Percentiles rank a stretch among this genome's conserved stretches.
Conservation (phyloP, 805 yeast genomes). For the Tetrapisispora phaffii region DNA sequence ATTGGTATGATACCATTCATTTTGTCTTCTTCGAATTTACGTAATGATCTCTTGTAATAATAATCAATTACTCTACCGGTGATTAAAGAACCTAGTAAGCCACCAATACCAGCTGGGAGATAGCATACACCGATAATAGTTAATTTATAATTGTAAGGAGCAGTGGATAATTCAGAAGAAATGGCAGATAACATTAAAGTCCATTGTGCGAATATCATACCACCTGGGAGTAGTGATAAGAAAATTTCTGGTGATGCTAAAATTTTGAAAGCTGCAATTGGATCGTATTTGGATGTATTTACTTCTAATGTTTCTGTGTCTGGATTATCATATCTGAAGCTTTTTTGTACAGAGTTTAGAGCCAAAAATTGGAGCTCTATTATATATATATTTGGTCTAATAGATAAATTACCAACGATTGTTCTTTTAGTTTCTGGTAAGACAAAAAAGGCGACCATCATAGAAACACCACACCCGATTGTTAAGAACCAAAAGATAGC, state of each 20-base stretch:
- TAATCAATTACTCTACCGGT: slow-evolving; percentile 50
- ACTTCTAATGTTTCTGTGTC: slow-evolving; percentile 23
- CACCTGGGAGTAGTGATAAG: slow-evolving; percentile 45
- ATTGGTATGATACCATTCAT: slow-evolving; percentile 18
- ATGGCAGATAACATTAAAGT: slow-evolving; percentile 56
- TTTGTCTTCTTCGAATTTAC: slow-evolving; percentile 14
- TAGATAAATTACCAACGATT: slow-evolving; percentile 64
- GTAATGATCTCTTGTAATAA: slow-evolving; percentile 33
- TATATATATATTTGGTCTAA: slow-evolving; percentile 38
- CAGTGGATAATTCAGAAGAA: slow-evolving; percentile 40
- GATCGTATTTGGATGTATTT: slow-evolving; percentile 21
- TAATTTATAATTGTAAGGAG: slow-evolving; percentile 41
- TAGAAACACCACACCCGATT: slow-evolving; percentile 45
- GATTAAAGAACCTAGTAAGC: slow-evolving; percentile 49
- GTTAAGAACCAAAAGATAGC: slow-evolving; percentile 68
- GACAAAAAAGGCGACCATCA: slow-evolving; percentile 28
- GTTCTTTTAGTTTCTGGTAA: slow-evolving; percentile 70
- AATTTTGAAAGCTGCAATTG: slow-evolving; percentile 36
- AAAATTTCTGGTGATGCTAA: slow-evolving; percentile 37
- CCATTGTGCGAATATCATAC: slow-evolving; percentile 61
- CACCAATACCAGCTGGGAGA: slow-evolving; percentile 62
- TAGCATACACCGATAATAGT: slow-evolving; percentile 60
- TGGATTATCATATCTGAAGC: slow-evolving; percentile 24
- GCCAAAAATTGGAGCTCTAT: slow-evolving; percentile 38
- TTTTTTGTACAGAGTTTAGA: slow-evolving; percentile 11